phyloP scores from a whole-genome alignment of 2,329 filamentous ascomycete genomes.

The Didymosphaeria variabile region DNA sequence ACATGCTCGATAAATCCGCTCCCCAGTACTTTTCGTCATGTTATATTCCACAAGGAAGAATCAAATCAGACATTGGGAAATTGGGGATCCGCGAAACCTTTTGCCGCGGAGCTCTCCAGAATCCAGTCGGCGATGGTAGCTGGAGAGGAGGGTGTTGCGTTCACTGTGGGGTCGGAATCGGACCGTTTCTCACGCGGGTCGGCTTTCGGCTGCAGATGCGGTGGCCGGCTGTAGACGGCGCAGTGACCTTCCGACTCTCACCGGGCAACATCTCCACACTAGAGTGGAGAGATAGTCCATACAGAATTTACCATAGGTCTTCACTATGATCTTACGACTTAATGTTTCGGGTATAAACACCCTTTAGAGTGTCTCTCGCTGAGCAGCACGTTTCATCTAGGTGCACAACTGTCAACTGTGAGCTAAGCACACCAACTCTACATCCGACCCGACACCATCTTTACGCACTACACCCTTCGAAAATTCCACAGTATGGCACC shows the following conservation, averaged over 20 bases:
- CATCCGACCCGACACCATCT: neutral
- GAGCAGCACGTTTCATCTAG: neutral
- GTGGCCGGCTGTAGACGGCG: slow-evolving; percentile 2
- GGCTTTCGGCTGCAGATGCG: neutral
- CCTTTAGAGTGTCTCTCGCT: neutral
- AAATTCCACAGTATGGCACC: neutral
- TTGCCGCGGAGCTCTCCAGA: too few relatives aligned
- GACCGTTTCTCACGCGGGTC: neutral
- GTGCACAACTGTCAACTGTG: neutral
- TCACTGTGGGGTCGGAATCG: neutral
- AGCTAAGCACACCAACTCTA: neutral
- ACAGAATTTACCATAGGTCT: too few relatives aligned
- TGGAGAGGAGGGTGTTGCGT: neutral
- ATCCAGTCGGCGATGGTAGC: neutral
- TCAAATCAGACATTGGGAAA: neutral
- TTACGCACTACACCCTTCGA: neutral
- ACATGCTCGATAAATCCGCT: slow-evolving; percentile 18
- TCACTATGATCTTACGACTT: too few relatives aligned
- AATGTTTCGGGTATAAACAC: neutral
- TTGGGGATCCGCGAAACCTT: too few relatives aligned
- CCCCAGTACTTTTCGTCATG: slow-evolving; percentile 17
- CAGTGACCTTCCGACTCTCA: neutral
- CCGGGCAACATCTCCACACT: neutral
- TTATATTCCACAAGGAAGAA: neutral
- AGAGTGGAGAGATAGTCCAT: neutral